Evolutionary conservation across 2,329 filamentous ascomycete species (phyloP), one percentile per base, ranked within the genome.

Genomic region (Lasiodiplodia hormozganensis): DNA sequence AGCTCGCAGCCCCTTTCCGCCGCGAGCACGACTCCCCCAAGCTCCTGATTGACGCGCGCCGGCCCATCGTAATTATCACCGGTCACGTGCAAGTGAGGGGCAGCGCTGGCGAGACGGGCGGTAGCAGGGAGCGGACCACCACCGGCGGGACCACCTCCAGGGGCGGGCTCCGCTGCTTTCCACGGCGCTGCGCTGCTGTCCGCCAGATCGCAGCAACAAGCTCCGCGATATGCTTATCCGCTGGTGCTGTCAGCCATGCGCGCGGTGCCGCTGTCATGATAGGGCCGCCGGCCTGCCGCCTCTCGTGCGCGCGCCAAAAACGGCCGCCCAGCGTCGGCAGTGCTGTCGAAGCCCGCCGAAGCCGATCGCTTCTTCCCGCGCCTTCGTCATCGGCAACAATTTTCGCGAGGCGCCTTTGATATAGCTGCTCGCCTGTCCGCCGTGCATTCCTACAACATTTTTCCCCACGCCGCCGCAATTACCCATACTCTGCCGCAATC

Each of bases 1-100:
- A 65, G 43, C 43, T 14, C 58, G 62, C 62, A 65, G 49, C 62
- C 62, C 62, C 51, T 65, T 65, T 56, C 62, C 34, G 62, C 47
- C 60, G 28, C 21, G 43, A n/a, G 60, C 47, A 31, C 28, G 31
- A 36, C 47, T 25, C 28, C 47, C 16, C 43, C 47, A 52, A 38
- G 60, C 56, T 68, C 66, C 66, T 62, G 66, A 68, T 68, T 62
- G 56, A 62, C 57, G 56, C 66, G 62, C 62, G 47, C 66, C 40
- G 66, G 66, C 49, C 57, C 66, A 68, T 68, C 66, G 57, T 57
- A 68, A 68, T 47, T 68, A 68, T 62, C 1, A 40, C 54, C 16
- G 34, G 70, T 75, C 74, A 78, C 76, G 76, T 78, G 76, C 65
- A 73, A 69, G 43, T 74, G 76, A 77, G 76, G 76, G 76, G 76